Base-by-base conservation (phyloP, 768 basidiomycete genomes). In the Trametes cinnabarina region DNA sequence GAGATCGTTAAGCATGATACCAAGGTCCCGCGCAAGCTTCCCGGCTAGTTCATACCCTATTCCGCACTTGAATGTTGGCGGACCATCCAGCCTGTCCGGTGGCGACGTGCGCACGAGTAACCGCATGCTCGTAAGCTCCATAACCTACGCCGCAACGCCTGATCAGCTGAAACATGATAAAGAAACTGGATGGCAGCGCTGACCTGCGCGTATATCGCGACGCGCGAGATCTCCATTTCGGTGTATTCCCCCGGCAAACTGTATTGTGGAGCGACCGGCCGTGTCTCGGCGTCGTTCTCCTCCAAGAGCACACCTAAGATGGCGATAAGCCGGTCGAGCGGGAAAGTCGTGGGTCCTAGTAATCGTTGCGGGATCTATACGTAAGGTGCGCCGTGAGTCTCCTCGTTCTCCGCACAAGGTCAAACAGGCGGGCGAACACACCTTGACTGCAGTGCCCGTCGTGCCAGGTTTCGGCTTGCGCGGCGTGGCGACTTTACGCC, bases 281-380 rank as follows among this genome's bases (percentile, higher is more conserved):
- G 75, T 1, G 68, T 68, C 20, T 88, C 83, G 0, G 70, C 65
- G 58, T 81, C 87, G 62, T 90, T 83, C 66, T 91, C 92, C 64
- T 91, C 87, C 12, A 92, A 64, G 1, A 97, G 71, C 0, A 85
- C 80, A 1, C 90, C 92, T 1, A 94, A 77, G 51, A 95, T 88
- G 0, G 90, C 92, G 3, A 91, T 66, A 52, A 96, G 73, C 28
- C 94, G 75, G 65, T 95, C 94, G 1, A 94, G 70, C 0, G 88
- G 83, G 67, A 95, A 95, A 1, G 86, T 72, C 32, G 80, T 76
- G 3, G 94, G 93, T 1, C 94, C 93, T 2, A 90, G 72, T 4
- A 94, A 79, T n/a, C 86, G 76, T 65, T 92, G 90, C 1, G 92
- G 82, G 15, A 87, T 75, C 88, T 91, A 47, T 4, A 11, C 14